Evolutionary conservation across 306 rosid genomes (phyloP).

Genomic region (Trifolium subterraneum): DNA sequence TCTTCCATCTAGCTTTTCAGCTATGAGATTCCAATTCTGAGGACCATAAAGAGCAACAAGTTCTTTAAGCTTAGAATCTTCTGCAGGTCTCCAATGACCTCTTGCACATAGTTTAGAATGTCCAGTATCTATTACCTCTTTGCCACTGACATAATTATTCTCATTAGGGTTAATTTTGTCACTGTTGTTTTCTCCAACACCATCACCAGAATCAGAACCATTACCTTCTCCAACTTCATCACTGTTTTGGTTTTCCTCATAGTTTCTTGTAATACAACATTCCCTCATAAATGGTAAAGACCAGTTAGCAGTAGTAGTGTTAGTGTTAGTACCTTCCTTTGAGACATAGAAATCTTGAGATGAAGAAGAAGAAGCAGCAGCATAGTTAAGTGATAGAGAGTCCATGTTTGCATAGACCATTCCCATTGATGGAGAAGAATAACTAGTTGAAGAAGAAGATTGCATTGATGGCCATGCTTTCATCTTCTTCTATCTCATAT

Average conservation of each 20-base stretch:
- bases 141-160: conserved; percentile 44
- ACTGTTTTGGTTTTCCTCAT: conserved; percentile 50
- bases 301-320: conserved; percentile 43
- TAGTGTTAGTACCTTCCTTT: conserved; percentile 30
- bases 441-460: background rate
- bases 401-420: conserved; percentile 70
- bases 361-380: conserved; percentile 51
- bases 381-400: conserved; percentile 69
- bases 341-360: conserved; percentile 52
- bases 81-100: conserved; percentile 99
- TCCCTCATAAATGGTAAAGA: conserved; percentile 54
- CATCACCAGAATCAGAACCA: conserved; percentile 65
- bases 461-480: background rate
- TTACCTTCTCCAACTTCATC: conserved; percentile 47
- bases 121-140: conserved; percentile 53
- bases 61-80: conserved; percentile 91
- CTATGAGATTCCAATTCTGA: conserved; percentile 97
- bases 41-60: conserved; percentile 95
- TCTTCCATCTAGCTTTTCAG: conserved; percentile 96
- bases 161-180: conserved; percentile 48
- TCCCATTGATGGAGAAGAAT: conserved; percentile 57
- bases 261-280: conserved; percentile 50
- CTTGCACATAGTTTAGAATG: conserved; percentile 89
- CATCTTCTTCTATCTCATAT: background rate
- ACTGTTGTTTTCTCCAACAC: conserved; percentile 45